Percentiles rank a stretch among this genome's conserved stretches.
Conservation (phyloP, 164 flowering plant species). For the Liquidambar formosana region DNA sequence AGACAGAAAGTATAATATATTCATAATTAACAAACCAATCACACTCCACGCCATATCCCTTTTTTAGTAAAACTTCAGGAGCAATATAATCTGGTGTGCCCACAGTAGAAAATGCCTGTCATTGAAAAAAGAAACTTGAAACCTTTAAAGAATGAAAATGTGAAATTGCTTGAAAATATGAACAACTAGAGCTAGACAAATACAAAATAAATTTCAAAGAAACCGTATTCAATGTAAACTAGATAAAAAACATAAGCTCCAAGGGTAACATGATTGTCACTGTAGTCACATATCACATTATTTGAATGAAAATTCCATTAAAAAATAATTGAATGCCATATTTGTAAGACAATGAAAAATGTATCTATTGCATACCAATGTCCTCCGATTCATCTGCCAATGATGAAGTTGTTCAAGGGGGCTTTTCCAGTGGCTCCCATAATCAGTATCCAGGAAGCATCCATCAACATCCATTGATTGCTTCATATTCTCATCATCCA, state of each 20-base stretch:
- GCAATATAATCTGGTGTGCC: conserved; percentile 99
- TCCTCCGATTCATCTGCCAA: conserved; percentile 91
- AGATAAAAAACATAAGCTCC: not conserved
- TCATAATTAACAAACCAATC: conserved; percentile 73
- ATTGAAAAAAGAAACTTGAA: not conserved
- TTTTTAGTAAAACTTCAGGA: conserved; percentile 92
- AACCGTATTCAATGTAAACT: not conserved
- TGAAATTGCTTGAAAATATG: not conserved
- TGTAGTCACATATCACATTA: too few species aligned
- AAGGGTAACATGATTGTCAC: not conserved
- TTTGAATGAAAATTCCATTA: not conserved
- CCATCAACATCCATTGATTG: conserved; percentile 85
- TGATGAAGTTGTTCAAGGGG: conserved; percentile 85
- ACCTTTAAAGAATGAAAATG: not conserved
- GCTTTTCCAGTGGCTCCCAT: conserved; percentile 75
- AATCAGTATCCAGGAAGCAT: conserved; percentile 42
- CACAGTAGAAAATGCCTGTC: conserved; percentile 86
- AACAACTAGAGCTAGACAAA: not conserved
- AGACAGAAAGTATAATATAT: not conserved
- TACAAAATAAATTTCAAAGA: not conserved
- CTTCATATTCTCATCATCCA: conserved; percentile 62
- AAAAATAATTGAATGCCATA: not conserved
- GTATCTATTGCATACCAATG: conserved; percentile 48
- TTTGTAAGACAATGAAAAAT: not conserved
- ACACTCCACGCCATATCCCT: conserved; percentile 97